Base-by-base conservation (phyloP, 2,329 filamentous ascomycete genomes). In the Colletotrichum lupini region DNA sequence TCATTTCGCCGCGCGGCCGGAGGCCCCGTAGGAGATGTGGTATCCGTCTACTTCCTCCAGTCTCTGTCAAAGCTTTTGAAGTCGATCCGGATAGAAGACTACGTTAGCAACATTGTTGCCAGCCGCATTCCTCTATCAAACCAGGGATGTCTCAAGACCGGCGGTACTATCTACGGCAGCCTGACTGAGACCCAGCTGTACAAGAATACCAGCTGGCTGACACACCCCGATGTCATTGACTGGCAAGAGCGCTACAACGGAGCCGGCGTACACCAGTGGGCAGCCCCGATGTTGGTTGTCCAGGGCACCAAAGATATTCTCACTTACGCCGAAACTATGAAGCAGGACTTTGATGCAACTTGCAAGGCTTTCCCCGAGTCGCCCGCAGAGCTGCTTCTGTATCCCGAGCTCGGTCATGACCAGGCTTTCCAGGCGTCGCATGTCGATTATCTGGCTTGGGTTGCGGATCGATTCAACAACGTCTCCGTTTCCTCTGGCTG, bases 211-310 rank as follows among this genome's bases (percentile, higher is more conserved):
- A 71, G 61, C 52, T 76, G 74, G 74, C 52, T 75, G 28, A 65
- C 52, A n/a, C 62, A 65, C 11, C 53, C 35, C 8, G 63, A 46
- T 9, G 26, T 58, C 7, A 22, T 67, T 16, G 63, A 65, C 49
- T 65, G 62, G 62, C 62, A 67, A 35, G 37, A 3, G 5, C 53
- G 63, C 4, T 66, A 28, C 63, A 76, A 79, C 55, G 77, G 77
- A 11, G 68, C 56, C 22, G 77, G 77, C 0, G 67, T 76, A 0
- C 73, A 76, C 30, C 52, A 66, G 0, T 71, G 78, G 12, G 77
- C 77, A 0, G 76, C 67, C 6, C 77, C 77, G 0, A 59, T 79
- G 46, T 69, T 79, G 9, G 76, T 79, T 3, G 70, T 78, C 11
- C 77, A 79, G 37, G 77, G 77, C 1, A 46, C 56, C 1, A 65